Evolutionary conservation across 306 rosid genomes (phyloP), one percentile per base, ranked within the genome.

Genomic region (Amphicarpaea edgeworthii): DNA sequence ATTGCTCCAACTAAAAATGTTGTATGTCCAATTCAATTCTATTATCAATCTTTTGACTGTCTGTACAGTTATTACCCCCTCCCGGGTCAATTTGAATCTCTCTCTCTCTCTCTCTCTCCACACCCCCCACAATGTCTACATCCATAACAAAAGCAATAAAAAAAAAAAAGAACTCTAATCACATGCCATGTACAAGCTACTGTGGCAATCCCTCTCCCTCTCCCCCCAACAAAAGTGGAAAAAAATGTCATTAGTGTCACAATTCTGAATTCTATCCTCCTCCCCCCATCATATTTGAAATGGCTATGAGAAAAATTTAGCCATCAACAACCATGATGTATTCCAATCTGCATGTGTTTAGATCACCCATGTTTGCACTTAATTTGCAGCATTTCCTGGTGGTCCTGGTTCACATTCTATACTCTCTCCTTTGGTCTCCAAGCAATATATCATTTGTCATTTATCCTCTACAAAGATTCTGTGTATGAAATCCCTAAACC

Each of bases 401-500:
- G 76, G 81, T 54, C 68, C 20, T 17, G 37, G 38, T 77, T 72
- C 49, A 66, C 32, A 49, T 54, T 47, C 54, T 62, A 15, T 43
- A 41, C 50, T 61, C 67, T 54, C 50, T 61, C 67, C 61, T 24
- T 75, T 50, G 58, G 40, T 58, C 46, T 66, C 65, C 79, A 28
- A 73, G 41, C 77, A n/a, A n/a, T n/a, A 8, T 37, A 61, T 32
- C 14, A 61, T 66, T 65, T 3, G 19, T 78, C 81, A 80, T 69
- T 81, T 87, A 79, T 85, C 91, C 82, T 80, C 88, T 8, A 82
- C 82, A 82, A 87, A 87, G 81, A 85, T 87, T 87, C 78, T 82
- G 76, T 74, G 88, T 69, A 87, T 82, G 87, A 87, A 85, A 77
- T 84, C 83, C 55, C 87, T 75, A 21, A 87, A 82, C 76, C 91